phyloP scores from a whole-genome alignment of 176 grass and related monocot species.

The Areca catechu region DNA sequence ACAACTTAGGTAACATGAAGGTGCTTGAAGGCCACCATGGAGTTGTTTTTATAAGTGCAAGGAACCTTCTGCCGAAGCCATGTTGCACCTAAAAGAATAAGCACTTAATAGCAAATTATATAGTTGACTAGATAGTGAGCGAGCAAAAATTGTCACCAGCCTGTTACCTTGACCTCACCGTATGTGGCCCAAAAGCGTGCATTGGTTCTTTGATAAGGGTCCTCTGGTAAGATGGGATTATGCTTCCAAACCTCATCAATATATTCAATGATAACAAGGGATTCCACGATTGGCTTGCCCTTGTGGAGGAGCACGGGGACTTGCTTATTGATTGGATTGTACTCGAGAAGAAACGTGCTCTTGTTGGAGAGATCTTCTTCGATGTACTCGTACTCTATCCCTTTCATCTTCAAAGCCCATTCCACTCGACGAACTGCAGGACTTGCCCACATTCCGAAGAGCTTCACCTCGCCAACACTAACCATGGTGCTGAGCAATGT shows the following conservation, averaged over 20 bases:
- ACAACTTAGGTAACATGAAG: no score
- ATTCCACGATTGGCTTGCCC: conserved; percentile 1
- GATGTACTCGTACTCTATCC: conserved; percentile 5
- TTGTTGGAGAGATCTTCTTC: conserved; percentile 12
- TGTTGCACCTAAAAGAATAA: no score
- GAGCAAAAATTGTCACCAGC: no score
- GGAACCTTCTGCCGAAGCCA: no score
- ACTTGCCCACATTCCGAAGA: conserved; percentile 5
- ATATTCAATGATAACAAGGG: conserved; percentile 9
- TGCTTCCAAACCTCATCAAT: conserved; percentile 8
- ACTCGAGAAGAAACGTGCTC: neutral
- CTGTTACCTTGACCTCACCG: neutral
- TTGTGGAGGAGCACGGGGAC: conserved; percentile 7
- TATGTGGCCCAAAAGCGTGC: conserved; percentile 8
- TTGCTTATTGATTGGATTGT: conserved; percentile 8
- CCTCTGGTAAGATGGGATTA: neutral
- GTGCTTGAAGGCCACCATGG: no score
- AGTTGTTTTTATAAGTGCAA: no score
- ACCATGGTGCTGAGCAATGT: neutral
- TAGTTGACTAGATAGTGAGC: no score
- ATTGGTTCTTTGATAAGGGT: conserved; percentile 1
- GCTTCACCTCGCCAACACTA: neutral
- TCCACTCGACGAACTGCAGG: neutral
- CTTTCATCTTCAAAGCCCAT: conserved; percentile 5
- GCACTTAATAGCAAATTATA: no score